phyloP scores from a whole-genome alignment of 2,329 filamentous ascomycete genomes.

The Mariannaea sp. region DNA sequence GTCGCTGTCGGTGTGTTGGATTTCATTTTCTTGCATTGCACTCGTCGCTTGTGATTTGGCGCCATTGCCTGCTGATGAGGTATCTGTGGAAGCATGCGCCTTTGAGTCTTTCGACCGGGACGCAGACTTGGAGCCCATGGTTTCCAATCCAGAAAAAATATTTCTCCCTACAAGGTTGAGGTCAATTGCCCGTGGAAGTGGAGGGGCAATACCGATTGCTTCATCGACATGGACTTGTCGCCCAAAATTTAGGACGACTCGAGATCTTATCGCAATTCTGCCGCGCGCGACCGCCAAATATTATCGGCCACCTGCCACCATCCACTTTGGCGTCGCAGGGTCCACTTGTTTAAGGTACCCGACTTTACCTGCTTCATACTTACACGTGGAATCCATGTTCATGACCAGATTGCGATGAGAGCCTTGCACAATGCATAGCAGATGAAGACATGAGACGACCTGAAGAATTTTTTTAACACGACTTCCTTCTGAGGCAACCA shows the following conservation, averaged over 20 bases:
- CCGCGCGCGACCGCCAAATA: conserved; percentile 43
- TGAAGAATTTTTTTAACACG: background rate
- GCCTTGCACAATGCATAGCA: too few species aligned
- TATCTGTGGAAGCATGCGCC: background rate
- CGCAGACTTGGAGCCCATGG: conserved; percentile 52
- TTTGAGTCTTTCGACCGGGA: conserved; percentile 39
- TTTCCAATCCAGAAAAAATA: conserved; percentile 26
- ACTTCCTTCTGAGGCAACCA: background rate
- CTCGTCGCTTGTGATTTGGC: conserved; percentile 42
- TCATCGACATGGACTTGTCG: background rate
- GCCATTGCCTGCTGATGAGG: background rate
- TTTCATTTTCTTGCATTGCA: conserved; percentile 30
- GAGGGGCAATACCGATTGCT: conserved; percentile 22
- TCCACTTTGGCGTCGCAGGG: conserved; percentile 22
- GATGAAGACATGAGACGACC: conserved; percentile 4
- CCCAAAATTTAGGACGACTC: conserved; percentile 42
- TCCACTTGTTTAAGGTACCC: conserved; percentile 25
- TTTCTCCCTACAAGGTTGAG: conserved; percentile 7
- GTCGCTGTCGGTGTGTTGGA: conserved; percentile 40
- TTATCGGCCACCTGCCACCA: background rate
- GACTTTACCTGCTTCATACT: conserved; percentile 11
- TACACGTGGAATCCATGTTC: conserved; percentile 29
- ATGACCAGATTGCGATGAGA: conserved; percentile 19
- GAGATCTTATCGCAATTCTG: conserved; percentile 46
- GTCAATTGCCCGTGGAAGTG: conserved; percentile 15